Evolutionary conservation across 768 basidiomycete species (phyloP).

Genomic region (Podaxis sp.): DNA sequence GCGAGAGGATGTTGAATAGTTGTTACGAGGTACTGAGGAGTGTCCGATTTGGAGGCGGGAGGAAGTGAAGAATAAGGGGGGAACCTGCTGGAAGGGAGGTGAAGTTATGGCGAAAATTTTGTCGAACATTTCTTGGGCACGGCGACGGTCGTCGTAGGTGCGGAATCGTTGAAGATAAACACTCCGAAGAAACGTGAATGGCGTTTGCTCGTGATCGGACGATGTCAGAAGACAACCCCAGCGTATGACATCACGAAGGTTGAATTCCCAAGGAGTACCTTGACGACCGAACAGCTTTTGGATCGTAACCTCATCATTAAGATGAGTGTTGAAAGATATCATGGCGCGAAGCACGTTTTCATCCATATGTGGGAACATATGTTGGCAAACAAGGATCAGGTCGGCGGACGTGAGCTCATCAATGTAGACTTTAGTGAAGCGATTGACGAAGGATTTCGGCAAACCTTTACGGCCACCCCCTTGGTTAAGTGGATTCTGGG

Average conservation of each 20-base stretch:
- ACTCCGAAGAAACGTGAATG: slow-evolving; percentile 62
- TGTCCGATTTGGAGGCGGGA: slow-evolving; percentile 67
- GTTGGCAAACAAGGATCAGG: slow-evolving; percentile 72
- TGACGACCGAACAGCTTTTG: slow-evolving; percentile 70
- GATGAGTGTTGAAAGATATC: slow-evolving; percentile 76
- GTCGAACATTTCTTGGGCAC: slow-evolving; percentile 54
- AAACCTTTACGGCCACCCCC: slow-evolving; percentile 97
- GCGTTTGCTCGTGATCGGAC: slow-evolving; percentile 36
- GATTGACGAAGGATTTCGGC: slow-evolving; percentile 95
- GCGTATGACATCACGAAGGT: slow-evolving; percentile 89
- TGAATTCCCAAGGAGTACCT: slow-evolving; percentile 97
- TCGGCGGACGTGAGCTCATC: slow-evolving; percentile 81
- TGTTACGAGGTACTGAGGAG: slow-evolving; percentile 40
- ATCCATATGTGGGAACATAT: slow-evolving; percentile 66
- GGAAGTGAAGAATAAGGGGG: slow-evolving; percentile 45
- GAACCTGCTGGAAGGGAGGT: slow-evolving; percentile 24
- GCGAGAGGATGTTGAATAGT: slow-evolving; percentile 34
- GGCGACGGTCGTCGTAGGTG: slow-evolving; percentile 58
- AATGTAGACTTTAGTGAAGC: slow-evolving; percentile 97
- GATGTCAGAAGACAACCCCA: slow-evolving; percentile 68
- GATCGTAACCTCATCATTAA: slow-evolving; percentile 67
- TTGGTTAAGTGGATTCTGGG: slow-evolving; percentile 95
- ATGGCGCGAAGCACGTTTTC: slow-evolving; percentile 59
- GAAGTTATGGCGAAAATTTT: slow-evolving; percentile 41
- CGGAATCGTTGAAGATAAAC: slow-evolving; percentile 90